Evolutionary conservation across 2,329 filamentous ascomycete species (phyloP), one percentile per base, ranked within the genome.

Genomic region (Colletotrichum brevisporum): DNA sequence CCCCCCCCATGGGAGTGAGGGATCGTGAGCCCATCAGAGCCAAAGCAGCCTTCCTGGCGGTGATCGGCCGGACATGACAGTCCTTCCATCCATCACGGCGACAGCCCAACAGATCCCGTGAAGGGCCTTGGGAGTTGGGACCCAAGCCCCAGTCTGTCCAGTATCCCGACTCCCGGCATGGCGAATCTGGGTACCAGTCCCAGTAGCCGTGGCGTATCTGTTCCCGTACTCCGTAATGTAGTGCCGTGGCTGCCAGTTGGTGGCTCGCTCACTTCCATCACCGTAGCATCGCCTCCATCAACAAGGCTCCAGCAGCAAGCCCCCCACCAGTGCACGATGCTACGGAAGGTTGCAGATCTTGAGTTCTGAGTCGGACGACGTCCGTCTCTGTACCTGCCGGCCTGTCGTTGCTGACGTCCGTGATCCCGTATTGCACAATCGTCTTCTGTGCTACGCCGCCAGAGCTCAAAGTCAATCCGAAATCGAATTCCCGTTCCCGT

Each of bases 181-280:
- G 53, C 36, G 50, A 62, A 54, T 62, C 36, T 47, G 50, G 50
- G 39, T 62, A 36, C 59, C 31, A 36, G 31, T 36, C 31, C 31
- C 31, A 36, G 6, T 24, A 24, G 21, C 21, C 21, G 21, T 24
- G 21, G 21, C 21, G 21, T 36, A 36, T 36, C 31, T 1, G 31
- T 36, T 36, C 31, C 31, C 31, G 31, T 36, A 36, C 31, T 24
- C 54, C 59, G 39, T 24, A 24, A 3, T 50, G 59, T 24, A 24
- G 21, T 50, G 59, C 59, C 59, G 26, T 45, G 36, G 36, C 51
- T 62, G 21, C 21, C 21, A 24, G 21, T 24, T 24, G 31, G 31
- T 36, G 31, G 59, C 53, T 62, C 39, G 60, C 65, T 65, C 55
- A 61, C 45, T 45, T 69, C 60, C 60, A 47, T 58, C 39, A 60